Evolutionary conservation across 2,329 filamentous ascomycete genomes (phyloP).

Genomic region (Colletotrichum sojae): DNA sequence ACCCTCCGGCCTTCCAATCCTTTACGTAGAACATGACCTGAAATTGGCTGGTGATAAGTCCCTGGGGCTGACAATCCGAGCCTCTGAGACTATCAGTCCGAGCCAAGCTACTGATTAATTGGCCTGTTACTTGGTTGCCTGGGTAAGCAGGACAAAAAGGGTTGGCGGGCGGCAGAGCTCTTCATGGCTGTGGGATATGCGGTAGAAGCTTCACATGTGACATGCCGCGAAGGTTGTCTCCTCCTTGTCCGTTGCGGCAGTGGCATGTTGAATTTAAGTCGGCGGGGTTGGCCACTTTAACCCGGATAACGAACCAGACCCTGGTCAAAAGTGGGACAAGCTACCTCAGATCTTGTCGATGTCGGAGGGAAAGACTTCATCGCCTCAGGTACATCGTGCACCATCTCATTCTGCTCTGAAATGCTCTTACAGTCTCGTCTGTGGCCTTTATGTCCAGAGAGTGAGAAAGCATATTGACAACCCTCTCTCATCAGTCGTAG

Average conservation of each 20-base stretch:
- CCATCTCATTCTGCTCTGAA: not conserved
- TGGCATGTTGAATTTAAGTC: conserved; percentile 22
- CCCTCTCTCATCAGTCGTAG: too few relatives aligned
- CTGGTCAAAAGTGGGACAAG: conserved; percentile 24
- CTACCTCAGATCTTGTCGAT: not conserved
- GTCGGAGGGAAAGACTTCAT: not conserved
- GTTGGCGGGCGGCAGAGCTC: not conserved
- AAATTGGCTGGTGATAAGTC: too few relatives aligned
- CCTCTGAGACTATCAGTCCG: too few relatives aligned
- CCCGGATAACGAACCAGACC: not conserved
- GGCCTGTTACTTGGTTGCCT: too few relatives aligned
- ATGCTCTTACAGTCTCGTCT: too few relatives aligned
- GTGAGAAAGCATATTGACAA: too few relatives aligned
- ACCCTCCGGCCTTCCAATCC: too few relatives aligned
- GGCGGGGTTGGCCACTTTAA: conserved; percentile 20
- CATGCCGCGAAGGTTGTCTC: not conserved
- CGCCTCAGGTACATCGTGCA: not conserved
- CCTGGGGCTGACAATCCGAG: too few relatives aligned
- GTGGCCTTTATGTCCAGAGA: too few relatives aligned
- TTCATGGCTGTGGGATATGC: not conserved
- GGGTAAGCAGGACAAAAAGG: too few relatives aligned
- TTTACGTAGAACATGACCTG: too few relatives aligned
- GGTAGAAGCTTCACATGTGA: conserved; percentile 2
- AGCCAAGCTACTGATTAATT: too few relatives aligned
- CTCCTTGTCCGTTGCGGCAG: not conserved